Percentiles rank a stretch among this genome's conserved stretches.
Evolutionary conservation across 495 filamentous ascomycete species (phyloP).

Genomic region (Wilcoxina mikolae): DNA sequence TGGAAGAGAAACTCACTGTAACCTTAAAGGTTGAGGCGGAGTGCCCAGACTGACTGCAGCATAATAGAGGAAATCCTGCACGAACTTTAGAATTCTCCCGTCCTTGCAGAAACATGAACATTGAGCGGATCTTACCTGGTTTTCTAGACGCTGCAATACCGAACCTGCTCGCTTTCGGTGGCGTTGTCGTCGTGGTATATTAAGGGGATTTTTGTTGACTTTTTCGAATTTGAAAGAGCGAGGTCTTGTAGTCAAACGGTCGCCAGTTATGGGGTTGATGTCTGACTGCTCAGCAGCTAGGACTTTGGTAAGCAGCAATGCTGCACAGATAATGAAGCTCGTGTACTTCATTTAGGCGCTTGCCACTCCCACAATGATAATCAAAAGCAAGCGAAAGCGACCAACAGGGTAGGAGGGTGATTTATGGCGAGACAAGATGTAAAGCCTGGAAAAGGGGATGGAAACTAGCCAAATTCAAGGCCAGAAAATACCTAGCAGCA

Average conservation of each 20-base stretch:
- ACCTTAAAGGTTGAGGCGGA: constrained; percentile 44
- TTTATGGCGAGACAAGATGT: too few relatives aligned
- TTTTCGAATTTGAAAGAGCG: constrained; percentile 26
- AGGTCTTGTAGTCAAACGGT: not conserved
- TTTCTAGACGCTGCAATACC: constrained; percentile 22
- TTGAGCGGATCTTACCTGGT: constrained; percentile 13
- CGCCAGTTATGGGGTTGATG: not conserved
- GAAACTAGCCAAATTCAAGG: too few relatives aligned
- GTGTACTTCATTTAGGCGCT: not conserved
- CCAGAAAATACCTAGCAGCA: too few relatives aligned
- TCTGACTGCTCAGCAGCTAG: not conserved
- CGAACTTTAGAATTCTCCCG: constrained; percentile 7
- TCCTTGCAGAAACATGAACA: not conserved
- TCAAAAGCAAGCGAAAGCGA: too few relatives aligned
- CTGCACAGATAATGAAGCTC: not conserved
- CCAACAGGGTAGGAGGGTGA: too few relatives aligned
- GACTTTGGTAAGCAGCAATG: not conserved
- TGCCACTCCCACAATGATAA: too few relatives aligned
- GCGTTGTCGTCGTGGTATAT: constrained; percentile 12
- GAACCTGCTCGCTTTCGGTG: constrained; percentile 15
- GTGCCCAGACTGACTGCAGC: constrained; percentile 60
- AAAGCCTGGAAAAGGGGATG: too few relatives aligned
- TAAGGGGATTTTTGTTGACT: constrained; percentile 22
- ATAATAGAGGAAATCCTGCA: constrained; percentile 50
- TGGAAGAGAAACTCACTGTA: constrained; percentile 35